Conservation (phyloP, 257 asterid species). For the Nicotiana tabacum region DNA sequence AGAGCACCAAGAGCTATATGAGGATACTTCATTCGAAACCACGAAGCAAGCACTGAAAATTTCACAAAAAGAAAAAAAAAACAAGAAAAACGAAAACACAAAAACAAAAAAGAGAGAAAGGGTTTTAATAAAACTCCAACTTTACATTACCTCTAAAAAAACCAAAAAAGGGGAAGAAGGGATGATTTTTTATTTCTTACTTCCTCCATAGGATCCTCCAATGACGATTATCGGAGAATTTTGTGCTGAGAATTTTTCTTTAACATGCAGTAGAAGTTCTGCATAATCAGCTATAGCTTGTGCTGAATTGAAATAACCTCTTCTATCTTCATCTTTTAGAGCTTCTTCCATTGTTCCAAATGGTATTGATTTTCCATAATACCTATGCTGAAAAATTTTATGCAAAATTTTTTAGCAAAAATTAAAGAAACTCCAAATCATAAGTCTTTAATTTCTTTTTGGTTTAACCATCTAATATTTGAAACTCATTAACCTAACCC, state of each 20-base stretch:
- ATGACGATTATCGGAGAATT: slow-evolving; percentile 60
- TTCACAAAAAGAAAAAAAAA: not conserved
- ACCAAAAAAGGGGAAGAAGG: not conserved
- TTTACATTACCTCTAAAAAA: not conserved
- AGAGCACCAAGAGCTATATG: slow-evolving; percentile 73
- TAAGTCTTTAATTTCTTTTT: not conserved
- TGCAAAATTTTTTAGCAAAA: not conserved
- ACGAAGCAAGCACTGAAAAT: slow-evolving; percentile 62
- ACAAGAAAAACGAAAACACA: not conserved
- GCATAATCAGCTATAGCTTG: slow-evolving; percentile 88
- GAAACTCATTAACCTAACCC: too few species aligned
- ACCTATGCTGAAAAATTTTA: slow-evolving; percentile 48
- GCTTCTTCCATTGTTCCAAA: slow-evolving; percentile 44
- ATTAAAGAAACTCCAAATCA: not conserved
- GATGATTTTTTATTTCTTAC: slow-evolving; percentile 20
- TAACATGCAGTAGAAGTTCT: slow-evolving; percentile 47
- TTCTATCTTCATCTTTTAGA: slow-evolving; percentile 27
- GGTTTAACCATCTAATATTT: too few species aligned
- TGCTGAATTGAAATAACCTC: slow-evolving; percentile 75
- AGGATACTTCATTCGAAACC: slow-evolving; percentile 86
- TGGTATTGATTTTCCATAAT: slow-evolving; percentile 62
- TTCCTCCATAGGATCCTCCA: slow-evolving; percentile 88
- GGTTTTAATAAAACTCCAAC: not conserved
- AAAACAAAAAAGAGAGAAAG: not conserved
- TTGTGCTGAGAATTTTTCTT: slow-evolving; percentile 35